Evolutionary conservation across 2,329 filamentous ascomycete genomes (phyloP), one percentile per base, ranked within the genome.

Genomic region (Fusarium sp.): DNA sequence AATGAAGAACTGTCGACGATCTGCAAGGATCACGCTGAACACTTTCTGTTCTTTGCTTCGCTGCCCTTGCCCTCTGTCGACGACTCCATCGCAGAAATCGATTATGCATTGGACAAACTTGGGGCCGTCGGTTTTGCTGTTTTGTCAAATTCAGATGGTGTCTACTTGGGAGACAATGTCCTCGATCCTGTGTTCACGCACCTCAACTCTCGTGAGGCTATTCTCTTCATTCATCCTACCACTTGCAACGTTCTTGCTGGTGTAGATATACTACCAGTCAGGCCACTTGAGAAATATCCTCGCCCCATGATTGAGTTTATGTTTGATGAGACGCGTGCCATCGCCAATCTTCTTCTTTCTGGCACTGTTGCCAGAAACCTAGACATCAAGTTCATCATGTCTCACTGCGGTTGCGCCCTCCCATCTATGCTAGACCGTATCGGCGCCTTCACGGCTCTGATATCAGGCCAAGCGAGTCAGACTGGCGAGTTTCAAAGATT

Each of bases 241-340:
- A 60, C 56, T 4, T 65, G 55, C 47, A 61, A 61, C 26, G 24
- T 63, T 14, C 38, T 51, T 51, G 11, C 24, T 13, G 26, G 44
- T 22, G 12, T 35, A 53, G 24, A 28, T 26, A 10, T 35, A 13
- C 54, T 53, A 17, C 17, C 55, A 11, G 61, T 38, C 4, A 63
- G 28, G 28, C 61, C 61, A 14, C 44, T 63, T 4, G 44, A 48
- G 11, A 48, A 42, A 2, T 47, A 47, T 41, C 63, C 63, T 5
- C 55, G 39, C 6, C 47, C 56, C 4, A 60, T 65, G 55, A 60
- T 65, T 47, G 63, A 65, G 41, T 61, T 60, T 26, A 65, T 65
- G 47, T 61, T 65, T 10, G 63, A 65, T 26, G 56, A 60, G 18
- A 65, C 63, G 8, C 63, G 63, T 6, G 56, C 63, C 8, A n/a